These are phyloP conservation scores for Kalanchoe fedtschenkoi DNA, from an alignment of 164 flowering plant species.

Conservation along the genomic window DNA sequence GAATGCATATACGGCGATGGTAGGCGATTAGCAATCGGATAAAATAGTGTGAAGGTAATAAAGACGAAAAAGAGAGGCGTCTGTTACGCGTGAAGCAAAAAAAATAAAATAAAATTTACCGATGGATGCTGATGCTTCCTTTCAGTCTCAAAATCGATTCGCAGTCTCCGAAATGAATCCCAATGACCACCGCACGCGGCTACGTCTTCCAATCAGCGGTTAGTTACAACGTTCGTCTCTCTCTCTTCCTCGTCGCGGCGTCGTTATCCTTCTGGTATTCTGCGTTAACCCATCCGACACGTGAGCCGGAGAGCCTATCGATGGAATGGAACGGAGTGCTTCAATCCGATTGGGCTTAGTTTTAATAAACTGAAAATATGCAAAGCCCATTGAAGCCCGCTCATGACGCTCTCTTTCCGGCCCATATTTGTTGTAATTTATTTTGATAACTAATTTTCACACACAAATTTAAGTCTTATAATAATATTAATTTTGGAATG, in stretches of 20 bases:
- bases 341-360: too few species aligned
- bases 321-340: not conserved
- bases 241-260: constrained; percentile 1
- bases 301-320: not conserved
- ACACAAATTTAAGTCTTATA: too few species aligned
- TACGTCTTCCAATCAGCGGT: not conserved
- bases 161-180: not conserved
- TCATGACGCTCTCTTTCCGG: too few species aligned
- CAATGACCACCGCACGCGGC: not conserved
- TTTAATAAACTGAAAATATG: too few species aligned
- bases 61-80: not conserved
- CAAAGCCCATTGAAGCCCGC: too few species aligned
- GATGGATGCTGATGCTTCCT: not conserved
- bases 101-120: not conserved
- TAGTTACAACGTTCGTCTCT: not conserved
- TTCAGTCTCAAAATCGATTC: not conserved
- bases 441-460: too few species aligned
- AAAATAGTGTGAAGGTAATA: not conserved
- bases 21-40: too few species aligned
- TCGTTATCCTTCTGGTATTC: constrained; percentile 1
- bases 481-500: too few species aligned
- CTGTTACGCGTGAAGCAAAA: not conserved
- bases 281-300: not conserved
- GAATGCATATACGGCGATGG: not conserved
- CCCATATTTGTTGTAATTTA: too few species aligned